A percentile compares a stretch with the other conserved stretches of the same genome.
These are phyloP conservation scores for Lophium mytilinum DNA, from an alignment of 495 filamentous ascomycete genomes.

Conservation along the genomic window DNA sequence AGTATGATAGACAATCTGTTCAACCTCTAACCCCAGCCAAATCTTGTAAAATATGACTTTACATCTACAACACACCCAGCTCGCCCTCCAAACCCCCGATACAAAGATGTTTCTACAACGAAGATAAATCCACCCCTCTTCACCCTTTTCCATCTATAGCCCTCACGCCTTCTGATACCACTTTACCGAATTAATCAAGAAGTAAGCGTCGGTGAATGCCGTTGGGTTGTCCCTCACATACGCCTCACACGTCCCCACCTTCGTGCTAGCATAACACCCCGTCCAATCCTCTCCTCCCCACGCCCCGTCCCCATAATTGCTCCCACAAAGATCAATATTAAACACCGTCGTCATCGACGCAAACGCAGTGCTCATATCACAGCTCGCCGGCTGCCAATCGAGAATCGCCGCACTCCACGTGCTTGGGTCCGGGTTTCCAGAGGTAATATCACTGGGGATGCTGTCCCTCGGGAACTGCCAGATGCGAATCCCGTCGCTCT, in stretches of 20 bases:
- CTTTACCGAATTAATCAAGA: constrained; percentile 27
- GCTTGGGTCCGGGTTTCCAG: constrained; percentile 50
- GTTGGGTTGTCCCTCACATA: constrained; percentile 27
- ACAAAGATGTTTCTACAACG: too few relatives aligned
- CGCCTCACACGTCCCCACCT: constrained; percentile 20
- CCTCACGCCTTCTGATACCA: constrained; percentile 7
- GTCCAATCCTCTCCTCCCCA: constrained; percentile 49
- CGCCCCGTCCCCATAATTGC: neutral
- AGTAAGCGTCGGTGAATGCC: constrained; percentile 27
- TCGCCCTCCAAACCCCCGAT: too few relatives aligned
- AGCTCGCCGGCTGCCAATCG: constrained; percentile 23
- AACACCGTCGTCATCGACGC: constrained; percentile 38
- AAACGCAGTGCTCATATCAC: constrained; percentile 21
- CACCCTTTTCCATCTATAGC: too few relatives aligned
- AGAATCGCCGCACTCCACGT: constrained; percentile 59
- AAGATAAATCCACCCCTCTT: too few relatives aligned
- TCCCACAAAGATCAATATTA: constrained; percentile 79
- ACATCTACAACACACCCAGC: too few relatives aligned
- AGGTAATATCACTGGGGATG: constrained; percentile 50
- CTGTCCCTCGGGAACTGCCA: constrained; percentile 65
- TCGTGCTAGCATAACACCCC: neutral
- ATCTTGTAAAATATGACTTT: too few relatives aligned
- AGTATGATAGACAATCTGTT: too few relatives aligned
- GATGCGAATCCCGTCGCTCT: constrained; percentile 53
- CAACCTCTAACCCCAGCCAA: too few relatives aligned